Evolutionary conservation across 1,139 yeast genomes (phyloP).

Genomic region (Yarrowia galli): DNA sequence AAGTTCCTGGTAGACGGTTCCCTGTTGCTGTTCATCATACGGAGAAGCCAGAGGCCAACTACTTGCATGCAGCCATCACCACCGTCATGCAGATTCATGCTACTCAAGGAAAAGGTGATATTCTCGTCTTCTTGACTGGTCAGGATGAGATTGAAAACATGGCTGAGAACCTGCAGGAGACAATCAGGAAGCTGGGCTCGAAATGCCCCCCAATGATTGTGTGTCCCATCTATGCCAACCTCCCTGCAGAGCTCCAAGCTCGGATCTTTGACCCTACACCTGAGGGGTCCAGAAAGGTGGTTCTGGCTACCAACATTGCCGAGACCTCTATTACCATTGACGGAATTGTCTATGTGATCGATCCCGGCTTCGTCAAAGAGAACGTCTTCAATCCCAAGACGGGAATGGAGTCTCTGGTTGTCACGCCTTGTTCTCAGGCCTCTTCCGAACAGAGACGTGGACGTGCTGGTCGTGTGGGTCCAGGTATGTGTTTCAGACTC

Average conservation of each 20-base stretch:
- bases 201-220: constrained; percentile 70
- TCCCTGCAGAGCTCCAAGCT: constrained; percentile 84
- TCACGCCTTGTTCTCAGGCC: constrained; percentile 88
- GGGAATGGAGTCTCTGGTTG: constrained; percentile 89
- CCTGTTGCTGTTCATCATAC: constrained; percentile 91
- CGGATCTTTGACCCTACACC: constrained; percentile 91
- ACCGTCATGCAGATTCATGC: constrained; percentile 83
- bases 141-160: constrained; percentile 92
- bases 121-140: constrained; percentile 90
- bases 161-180: constrained; percentile 73
- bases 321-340: constrained; percentile 96
- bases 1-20: constrained; percentile 84
- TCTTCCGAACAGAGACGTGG: constrained; percentile 97
- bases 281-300: constrained; percentile 77
- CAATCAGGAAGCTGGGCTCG: constrained; percentile 67
- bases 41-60: constrained; percentile 86
- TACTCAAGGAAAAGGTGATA: constrained; percentile 80
- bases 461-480: constrained; percentile 96
- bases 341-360: constrained; percentile 87
- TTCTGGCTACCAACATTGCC: constrained; percentile 94
- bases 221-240: constrained; percentile 90
- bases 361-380: constrained; percentile 92
- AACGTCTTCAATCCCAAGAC: constrained; percentile 80
- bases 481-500: constrained; percentile 91
- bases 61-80: constrained; percentile 85